These are phyloP conservation scores for Calonectria pseudoreteaudii DNA, from an alignment of 2,329 filamentous ascomycete species.

Conservation along the genomic window DNA sequence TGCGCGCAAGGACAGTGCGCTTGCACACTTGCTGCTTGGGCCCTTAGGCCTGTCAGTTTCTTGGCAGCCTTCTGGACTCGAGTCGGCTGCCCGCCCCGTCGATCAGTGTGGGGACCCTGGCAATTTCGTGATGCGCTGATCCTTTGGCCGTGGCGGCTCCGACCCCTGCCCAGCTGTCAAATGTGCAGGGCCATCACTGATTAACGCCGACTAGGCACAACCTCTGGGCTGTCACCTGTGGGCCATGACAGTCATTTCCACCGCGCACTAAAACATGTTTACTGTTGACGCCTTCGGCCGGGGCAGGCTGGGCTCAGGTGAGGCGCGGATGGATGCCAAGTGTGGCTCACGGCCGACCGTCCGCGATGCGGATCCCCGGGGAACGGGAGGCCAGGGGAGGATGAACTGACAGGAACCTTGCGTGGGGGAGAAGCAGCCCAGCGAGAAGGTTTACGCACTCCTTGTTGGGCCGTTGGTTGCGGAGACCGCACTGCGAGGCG, in stretches of 20 bases:
- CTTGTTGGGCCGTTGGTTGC: slow-evolving; percentile 14
- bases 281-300: slow-evolving; percentile 13
- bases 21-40: not conserved
- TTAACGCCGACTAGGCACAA: slow-evolving; percentile 27
- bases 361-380: slow-evolving; percentile 12
- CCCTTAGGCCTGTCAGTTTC: slow-evolving; percentile 17
- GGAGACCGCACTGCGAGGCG: slow-evolving; percentile 17
- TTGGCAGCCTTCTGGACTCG: slow-evolving; percentile 9
- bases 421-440: not conserved
- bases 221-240: slow-evolving; percentile 14
- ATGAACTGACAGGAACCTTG: slow-evolving; percentile 1
- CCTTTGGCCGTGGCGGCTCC: slow-evolving; percentile 22
- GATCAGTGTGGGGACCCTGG: slow-evolving; percentile 35
- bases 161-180: slow-evolving; percentile 37
- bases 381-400: not conserved
- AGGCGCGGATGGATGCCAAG: slow-evolving; percentile 36
- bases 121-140: slow-evolving; percentile 37
- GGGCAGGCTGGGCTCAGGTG: slow-evolving; percentile 37
- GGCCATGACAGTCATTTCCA: slow-evolving; percentile 28
- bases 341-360: slow-evolving; percentile 20
- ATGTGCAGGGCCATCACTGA: slow-evolving; percentile 27
- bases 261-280: slow-evolving; percentile 38
- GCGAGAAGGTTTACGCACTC: not conserved
- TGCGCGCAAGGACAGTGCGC: slow-evolving; percentile 9
- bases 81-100: slow-evolving; percentile 22